Conservation (phyloP, 2,329 filamentous ascomycete genomes). For the Calonectria pauciramosa region DNA sequence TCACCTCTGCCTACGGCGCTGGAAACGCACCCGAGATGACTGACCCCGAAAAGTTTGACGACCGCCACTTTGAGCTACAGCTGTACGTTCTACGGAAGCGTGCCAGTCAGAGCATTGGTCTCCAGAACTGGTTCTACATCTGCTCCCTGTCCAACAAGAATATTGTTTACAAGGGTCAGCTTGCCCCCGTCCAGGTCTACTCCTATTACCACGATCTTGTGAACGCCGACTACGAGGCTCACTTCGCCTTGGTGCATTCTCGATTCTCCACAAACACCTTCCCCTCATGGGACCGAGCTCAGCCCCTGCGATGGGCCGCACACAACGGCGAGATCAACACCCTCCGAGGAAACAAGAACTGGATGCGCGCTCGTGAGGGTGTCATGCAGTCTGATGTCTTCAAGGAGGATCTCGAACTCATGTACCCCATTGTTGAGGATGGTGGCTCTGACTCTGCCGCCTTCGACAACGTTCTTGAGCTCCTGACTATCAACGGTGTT, state of each 20-base stretch:
- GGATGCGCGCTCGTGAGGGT: constrained; percentile 98
- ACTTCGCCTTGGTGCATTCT: constrained; percentile 97
- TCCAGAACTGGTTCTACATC: constrained; percentile 99
- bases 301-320: constrained; percentile 95
- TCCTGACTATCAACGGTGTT: constrained; percentile 95
- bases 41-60: constrained; percentile 85
- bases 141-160: constrained; percentile 98
- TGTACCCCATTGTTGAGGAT: constrained; percentile 97
- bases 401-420: constrained; percentile 88
- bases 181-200: constrained; percentile 95
- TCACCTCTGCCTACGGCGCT: constrained; percentile 85
- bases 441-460: constrained; percentile 97
- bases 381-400: constrained; percentile 94
- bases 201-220: constrained; percentile 98
- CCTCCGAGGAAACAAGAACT: constrained; percentile 97
- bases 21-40: constrained; percentile 83
- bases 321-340: constrained; percentile 99
- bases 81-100: constrained; percentile 95
- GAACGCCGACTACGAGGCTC: constrained; percentile 96
- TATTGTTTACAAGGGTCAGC: constrained; percentile 98
- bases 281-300: constrained; percentile 97
- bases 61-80: constrained; percentile 89
- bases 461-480: constrained; percentile 96
- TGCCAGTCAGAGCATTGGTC: constrained; percentile 91
- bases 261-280: constrained; percentile 99